Evolutionary conservation across 306 rosid genomes (phyloP).

Genomic region (Echinosophora koreensis): DNA sequence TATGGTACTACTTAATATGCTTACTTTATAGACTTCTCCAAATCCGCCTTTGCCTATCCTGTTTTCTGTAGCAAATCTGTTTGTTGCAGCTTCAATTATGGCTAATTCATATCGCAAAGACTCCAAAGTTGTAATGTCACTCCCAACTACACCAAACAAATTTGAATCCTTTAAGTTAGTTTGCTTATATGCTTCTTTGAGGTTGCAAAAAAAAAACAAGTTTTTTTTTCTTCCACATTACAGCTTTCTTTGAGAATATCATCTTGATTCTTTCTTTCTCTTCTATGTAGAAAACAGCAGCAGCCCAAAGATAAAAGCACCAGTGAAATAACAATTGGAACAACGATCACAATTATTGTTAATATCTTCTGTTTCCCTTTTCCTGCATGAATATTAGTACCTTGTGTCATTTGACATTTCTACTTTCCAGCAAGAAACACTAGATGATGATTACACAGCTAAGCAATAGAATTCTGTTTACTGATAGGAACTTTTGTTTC

Average conservation of each 20-base stretch:
- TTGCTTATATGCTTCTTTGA: conserved; percentile 18
- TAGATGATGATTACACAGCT: not conserved
- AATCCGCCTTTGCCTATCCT: conserved; percentile 70
- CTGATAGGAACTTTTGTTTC: not conserved
- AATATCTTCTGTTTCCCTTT: conserved; percentile 40
- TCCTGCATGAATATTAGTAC: conserved; percentile 50
- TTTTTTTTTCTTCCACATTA: conserved; percentile 15
- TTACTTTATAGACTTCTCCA: conserved; percentile 71
- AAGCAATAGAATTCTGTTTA: conserved; percentile 19
- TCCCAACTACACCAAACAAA: conserved; percentile 42
- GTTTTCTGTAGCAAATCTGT: conserved; percentile 55
- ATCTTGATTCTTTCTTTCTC: conserved; percentile 40
- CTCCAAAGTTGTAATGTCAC: conserved; percentile 47
- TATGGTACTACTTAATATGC: not conserved
- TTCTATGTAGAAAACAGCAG: conserved; percentile 36
- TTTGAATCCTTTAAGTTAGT: conserved; percentile 32
- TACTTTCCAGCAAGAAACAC: not conserved
- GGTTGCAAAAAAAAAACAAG: not conserved
- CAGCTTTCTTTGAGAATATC: conserved; percentile 59
- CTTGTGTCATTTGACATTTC: conserved; percentile 23
- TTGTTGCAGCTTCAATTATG: conserved; percentile 60
- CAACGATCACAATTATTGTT: conserved; percentile 15
- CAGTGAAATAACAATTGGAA: conserved; percentile 36
- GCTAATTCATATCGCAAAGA: conserved; percentile 58
- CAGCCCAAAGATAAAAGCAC: conserved; percentile 41